These are phyloP conservation scores for Komagataella mondaviorum DNA, from an alignment of 805 yeast genomes.

Conservation along the genomic window DNA sequence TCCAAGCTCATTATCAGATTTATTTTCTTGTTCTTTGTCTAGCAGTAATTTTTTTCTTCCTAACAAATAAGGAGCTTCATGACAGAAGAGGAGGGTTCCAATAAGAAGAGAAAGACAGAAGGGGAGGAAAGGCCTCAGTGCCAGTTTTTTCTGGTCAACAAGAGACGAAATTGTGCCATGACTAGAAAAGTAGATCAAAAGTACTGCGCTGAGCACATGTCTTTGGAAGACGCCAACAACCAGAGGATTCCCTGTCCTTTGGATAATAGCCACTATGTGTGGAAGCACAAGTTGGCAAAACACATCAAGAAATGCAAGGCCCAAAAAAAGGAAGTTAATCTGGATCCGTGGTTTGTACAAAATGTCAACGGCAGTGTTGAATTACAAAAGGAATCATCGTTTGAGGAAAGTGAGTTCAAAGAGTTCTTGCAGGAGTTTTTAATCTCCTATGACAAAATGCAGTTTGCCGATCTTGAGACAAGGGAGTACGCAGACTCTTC, in stretches of 20 bases:
- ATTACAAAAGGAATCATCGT: not conserved
- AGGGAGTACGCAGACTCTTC: conserved; percentile 10
- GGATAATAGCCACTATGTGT: conserved; percentile 63
- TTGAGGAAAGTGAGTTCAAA: conserved; percentile 10
- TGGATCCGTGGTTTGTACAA: conserved; percentile 35
- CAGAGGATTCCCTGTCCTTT: conserved; percentile 60
- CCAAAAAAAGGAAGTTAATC: conserved; percentile 16
- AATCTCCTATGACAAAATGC: conserved; percentile 4
- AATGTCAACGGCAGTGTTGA: conserved; percentile 28
- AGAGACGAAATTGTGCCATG: conserved; percentile 42
- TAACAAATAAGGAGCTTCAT: not conserved
- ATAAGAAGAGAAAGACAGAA: not conserved
- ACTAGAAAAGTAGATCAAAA: conserved; percentile 27
- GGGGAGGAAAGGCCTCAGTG: conserved; percentile 15
- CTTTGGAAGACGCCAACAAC: conserved; percentile 1
- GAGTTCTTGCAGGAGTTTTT: conserved; percentile 8
- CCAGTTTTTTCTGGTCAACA: conserved; percentile 28
- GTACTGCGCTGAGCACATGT: conserved; percentile 48
- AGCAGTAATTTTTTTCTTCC: not conserved
- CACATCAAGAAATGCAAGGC: conserved; percentile 57
- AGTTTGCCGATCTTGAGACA: conserved; percentile 4
- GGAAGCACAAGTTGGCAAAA: conserved; percentile 37
- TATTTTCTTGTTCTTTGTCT: not conserved
- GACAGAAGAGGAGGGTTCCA: not conserved
- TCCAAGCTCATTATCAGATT: not conserved